A percentile compares a stretch with the other conserved stretches of the same genome.
These are phyloP conservation scores for Colletotrichum falcatum DNA, from an alignment of 2,329 filamentous ascomycete genomes.

Conservation along the genomic window DNA sequence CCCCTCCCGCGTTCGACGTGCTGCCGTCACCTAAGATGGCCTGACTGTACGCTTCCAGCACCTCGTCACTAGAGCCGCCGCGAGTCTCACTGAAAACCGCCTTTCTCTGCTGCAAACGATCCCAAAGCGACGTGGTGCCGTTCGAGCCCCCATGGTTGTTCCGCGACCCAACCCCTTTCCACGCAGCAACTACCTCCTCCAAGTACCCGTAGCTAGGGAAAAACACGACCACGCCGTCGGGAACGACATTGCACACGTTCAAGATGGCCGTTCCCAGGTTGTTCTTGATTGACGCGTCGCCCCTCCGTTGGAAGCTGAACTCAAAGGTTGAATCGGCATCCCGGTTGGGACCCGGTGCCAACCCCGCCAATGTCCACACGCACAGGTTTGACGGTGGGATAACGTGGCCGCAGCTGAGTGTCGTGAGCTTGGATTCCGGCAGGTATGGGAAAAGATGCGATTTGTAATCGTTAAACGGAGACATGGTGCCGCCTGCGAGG, in stretches of 20 bases:
- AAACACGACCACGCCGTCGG: slow-evolving; percentile 92
- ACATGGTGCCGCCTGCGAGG: slow-evolving; percentile 96
- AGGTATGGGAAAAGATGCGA: slow-evolving; percentile 87
- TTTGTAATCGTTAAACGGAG: slow-evolving; percentile 91
- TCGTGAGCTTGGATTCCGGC: slow-evolving; percentile 72
- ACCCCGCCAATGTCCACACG: slow-evolving; percentile 75
- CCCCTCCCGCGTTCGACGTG: background rate
- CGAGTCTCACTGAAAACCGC: slow-evolving; percentile 70
- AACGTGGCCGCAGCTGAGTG: slow-evolving; percentile 93
- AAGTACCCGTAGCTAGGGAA: slow-evolving; percentile 96
- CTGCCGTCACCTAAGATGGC: slow-evolving; percentile 67
- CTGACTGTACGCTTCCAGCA: slow-evolving; percentile 78
- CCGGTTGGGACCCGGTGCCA: slow-evolving; percentile 48
- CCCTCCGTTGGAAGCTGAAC: slow-evolving; percentile 86
- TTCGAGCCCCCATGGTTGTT: slow-evolving; percentile 51
- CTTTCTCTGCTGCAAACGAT: slow-evolving; percentile 69
- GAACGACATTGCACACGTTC: slow-evolving; percentile 78
- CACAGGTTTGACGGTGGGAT: slow-evolving; percentile 86
- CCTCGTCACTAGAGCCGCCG: slow-evolving; percentile 71
- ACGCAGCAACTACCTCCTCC: slow-evolving; percentile 75
- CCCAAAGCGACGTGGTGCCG: slow-evolving; percentile 64
- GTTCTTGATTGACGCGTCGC: slow-evolving; percentile 74
- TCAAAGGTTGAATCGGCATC: slow-evolving; percentile 71
- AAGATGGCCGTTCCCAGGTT: slow-evolving; percentile 81
- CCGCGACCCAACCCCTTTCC: slow-evolving; percentile 73